Evolutionary conservation across 75 land plant species (phyloP).

Genomic region (Cryptomeria japonica): DNA sequence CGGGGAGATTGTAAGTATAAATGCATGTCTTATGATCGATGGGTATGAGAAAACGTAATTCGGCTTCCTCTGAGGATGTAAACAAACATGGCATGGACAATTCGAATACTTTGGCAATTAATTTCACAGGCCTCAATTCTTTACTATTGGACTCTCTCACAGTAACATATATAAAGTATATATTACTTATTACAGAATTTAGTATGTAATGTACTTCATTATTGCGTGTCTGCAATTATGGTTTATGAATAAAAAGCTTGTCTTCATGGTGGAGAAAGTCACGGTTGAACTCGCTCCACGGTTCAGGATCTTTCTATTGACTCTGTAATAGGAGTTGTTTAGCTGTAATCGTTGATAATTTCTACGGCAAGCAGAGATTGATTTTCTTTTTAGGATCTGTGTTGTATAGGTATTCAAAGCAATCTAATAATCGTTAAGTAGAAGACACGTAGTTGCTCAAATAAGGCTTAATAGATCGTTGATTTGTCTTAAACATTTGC

Average conservation of each 20-base stretch:
- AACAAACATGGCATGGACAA: background rate
- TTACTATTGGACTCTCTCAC: too few relatives aligned
- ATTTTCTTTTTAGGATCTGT: too few relatives aligned
- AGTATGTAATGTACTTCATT: background rate
- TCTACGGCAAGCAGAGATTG: too few relatives aligned
- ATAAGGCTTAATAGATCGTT: too few relatives aligned
- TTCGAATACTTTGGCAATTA: background rate
- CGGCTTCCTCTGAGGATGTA: background rate
- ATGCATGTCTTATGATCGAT: too few relatives aligned
- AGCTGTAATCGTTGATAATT: background rate
- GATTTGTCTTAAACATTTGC: too few relatives aligned
- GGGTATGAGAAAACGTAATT: background rate
- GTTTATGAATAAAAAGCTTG: too few relatives aligned
- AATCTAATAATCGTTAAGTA: too few relatives aligned
- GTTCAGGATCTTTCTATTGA: background rate
- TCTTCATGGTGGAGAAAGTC: background rate
- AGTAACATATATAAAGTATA: too few relatives aligned
- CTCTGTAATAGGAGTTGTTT: background rate
- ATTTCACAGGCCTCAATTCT: background rate
- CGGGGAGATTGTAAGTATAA: background rate
- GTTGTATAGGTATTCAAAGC: too few relatives aligned
- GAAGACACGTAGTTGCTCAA: too few relatives aligned
- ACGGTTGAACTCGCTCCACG: background rate
- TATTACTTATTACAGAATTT: too few relatives aligned
- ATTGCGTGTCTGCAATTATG: background rate